Evolutionary conservation across 2,329 filamentous ascomycete species (phyloP), one percentile per base, ranked within the genome.

Genomic region (Colletotrichum liaoningense): DNA sequence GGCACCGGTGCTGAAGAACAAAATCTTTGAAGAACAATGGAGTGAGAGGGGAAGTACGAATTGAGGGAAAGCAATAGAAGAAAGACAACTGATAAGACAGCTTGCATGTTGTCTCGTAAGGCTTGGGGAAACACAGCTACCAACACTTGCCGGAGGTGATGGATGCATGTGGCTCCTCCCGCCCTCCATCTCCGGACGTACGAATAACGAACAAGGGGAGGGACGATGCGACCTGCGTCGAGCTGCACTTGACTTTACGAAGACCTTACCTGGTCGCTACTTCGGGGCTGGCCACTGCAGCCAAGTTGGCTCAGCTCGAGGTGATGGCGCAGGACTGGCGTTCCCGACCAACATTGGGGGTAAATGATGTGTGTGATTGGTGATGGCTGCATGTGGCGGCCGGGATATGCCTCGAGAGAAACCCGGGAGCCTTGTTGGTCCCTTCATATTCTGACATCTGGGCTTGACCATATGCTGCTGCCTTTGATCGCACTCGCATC

Each of bases 311-410:
- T 71, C 67, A 73, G 71, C 71, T 70, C 42, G 56, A 49, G 60
- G 67, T 73, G 67, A 73, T 58, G 71, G 71, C 67, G 67, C 71
- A 70, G 56, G 56, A 56, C 42, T 35, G 42, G 67, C 62, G 60
- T 42, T 35, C 46, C 54, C 60, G 35, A 58, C 33, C 26, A 70
- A 33, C 33, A 30, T 42, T 59, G 24, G 35, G 22, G 54, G 67
- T 60, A 42, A 30, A 24, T 24, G 57, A 33, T 28, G 22, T 35
- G 58, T 12, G 42, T 60, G 54, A 64, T 64, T 54, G 66, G 70
- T 26, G 42, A 69, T 56, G 16, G 30, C 35, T 64, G 55, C 58
- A 62, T 59, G 59, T 69, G 54, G 66, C 55, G 66, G 67, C 66
- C 59, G 59, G 54, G 59, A 64, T 69, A 59, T 46, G 54, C n/a